phyloP scores from a whole-genome alignment of 345 rosid species.

The Populus tremula region DNA sequence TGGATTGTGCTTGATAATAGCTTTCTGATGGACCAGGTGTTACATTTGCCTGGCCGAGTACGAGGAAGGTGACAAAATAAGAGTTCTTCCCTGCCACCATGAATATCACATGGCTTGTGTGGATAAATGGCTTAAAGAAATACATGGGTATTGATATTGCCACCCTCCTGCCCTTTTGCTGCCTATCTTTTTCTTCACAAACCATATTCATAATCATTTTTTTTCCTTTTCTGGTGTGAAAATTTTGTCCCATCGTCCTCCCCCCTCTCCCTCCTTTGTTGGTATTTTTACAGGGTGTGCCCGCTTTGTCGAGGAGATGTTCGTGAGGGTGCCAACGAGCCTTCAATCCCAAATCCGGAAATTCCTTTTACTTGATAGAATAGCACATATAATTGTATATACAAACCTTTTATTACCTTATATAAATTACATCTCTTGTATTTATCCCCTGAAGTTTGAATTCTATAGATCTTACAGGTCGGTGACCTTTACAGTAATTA shows the following conservation, averaged over 20 bases:
- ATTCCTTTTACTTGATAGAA: slow-evolving; percentile 29
- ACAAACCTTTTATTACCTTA: not conserved
- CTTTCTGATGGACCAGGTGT: slow-evolving; percentile 41
- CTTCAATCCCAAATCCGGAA: slow-evolving; percentile 26
- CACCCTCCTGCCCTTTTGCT: not conserved
- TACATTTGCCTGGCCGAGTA: slow-evolving; percentile 70
- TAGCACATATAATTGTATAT: slow-evolving; percentile 29
- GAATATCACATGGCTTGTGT: slow-evolving; percentile 77
- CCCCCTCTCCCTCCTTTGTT: too few relatives aligned
- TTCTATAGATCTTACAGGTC: not conserved
- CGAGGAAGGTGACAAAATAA: slow-evolving; percentile 63
- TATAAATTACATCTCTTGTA: not conserved
- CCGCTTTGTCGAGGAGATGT: slow-evolving; percentile 76
- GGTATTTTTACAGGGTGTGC: slow-evolving; percentile 49
- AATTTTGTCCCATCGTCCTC: not conserved
- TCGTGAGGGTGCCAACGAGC: slow-evolving; percentile 30
- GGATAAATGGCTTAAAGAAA: slow-evolving; percentile 86
- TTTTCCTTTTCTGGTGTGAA: not conserved
- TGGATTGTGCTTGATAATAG: not conserved
- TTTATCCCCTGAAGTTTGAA: not conserved
- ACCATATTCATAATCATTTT: not conserved
- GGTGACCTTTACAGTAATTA: too few relatives aligned
- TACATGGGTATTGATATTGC: slow-evolving; percentile 50
- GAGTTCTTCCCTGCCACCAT: slow-evolving; percentile 76
- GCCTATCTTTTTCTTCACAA: not conserved